Conservation (phyloP, 2,329 filamentous ascomycete species). For the Cladosporium sp. region DNA sequence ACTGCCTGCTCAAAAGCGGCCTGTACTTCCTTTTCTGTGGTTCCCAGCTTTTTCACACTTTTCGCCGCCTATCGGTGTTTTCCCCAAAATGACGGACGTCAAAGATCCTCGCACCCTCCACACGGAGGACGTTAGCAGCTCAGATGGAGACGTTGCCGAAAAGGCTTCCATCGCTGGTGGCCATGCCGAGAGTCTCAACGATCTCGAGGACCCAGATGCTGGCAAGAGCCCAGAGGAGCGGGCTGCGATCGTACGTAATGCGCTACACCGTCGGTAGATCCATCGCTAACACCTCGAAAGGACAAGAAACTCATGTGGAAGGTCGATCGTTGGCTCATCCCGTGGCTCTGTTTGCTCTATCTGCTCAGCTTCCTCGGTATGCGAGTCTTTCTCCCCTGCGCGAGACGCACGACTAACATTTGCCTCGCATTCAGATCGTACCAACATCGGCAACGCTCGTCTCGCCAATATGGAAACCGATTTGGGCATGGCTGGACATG, state of each 20-base stretch:
- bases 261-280: neutral
- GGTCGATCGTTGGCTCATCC: constrained; percentile 57
- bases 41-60: neutral
- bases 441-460: constrained; percentile 72
- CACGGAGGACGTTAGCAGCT: constrained; percentile 11
- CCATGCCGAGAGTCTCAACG: constrained; percentile 8
- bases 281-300: constrained; percentile 34
- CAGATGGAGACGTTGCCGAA: constrained; percentile 1
- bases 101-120: constrained; percentile 2
- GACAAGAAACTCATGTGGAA: constrained; percentile 59
- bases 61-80: neutral
- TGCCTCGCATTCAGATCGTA: constrained; percentile 43
- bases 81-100: constrained; percentile 3
- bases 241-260: constrained; percentile 52
- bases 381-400: neutral
- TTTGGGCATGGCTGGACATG: constrained; percentile 55
- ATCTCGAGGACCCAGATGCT: constrained; percentile 54
- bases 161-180: constrained; percentile 2
- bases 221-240: constrained; percentile 60
- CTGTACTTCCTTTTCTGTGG: neutral
- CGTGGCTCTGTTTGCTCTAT: constrained; percentile 67
- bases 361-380: constrained; percentile 67
- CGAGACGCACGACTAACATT: neutral
- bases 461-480: constrained; percentile 52
- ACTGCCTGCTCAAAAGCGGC: neutral